phyloP scores from a whole-genome alignment of 2,329 filamentous ascomycete genomes.

The Beauveria australis region DNA sequence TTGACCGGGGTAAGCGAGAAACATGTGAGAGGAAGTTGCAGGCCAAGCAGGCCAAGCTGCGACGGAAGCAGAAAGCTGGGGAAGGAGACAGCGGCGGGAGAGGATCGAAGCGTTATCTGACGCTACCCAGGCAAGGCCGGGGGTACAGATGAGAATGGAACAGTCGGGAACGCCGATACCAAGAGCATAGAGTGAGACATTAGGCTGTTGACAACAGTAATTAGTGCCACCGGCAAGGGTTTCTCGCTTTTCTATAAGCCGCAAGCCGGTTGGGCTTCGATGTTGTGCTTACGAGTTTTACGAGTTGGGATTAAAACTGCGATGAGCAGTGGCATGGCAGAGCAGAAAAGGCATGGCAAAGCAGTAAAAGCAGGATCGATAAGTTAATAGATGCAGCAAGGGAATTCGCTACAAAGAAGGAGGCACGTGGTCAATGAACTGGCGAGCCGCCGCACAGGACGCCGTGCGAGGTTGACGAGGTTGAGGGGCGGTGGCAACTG shows the following conservation, averaged over 20 bases:
- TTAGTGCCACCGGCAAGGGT: neutral
- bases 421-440: neutral
- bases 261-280: neutral
- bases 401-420: neutral
- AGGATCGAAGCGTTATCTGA: slow-evolving; percentile 2
- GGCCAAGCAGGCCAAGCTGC: neutral
- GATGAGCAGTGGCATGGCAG: neutral
- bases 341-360: neutral
- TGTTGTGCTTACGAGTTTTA: neutral
- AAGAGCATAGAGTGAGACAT: slow-evolving; percentile 1
- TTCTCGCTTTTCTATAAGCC: neutral
- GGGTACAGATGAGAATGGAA: neutral
- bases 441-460: neutral
- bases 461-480: slow-evolving; percentile 2
- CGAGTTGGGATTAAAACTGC: neutral
- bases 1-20: neutral
- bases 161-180: neutral
- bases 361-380: neutral
- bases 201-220: neutral
- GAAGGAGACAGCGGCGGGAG: neutral
- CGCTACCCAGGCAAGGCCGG: neutral
- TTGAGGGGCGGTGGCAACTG: neutral
- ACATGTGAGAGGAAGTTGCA: neutral
- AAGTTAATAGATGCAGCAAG: neutral
- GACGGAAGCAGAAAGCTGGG: neutral